Base-by-base conservation (phyloP, 1,139 yeast genomes). In the Scheffersomyces parashehatae region DNA sequence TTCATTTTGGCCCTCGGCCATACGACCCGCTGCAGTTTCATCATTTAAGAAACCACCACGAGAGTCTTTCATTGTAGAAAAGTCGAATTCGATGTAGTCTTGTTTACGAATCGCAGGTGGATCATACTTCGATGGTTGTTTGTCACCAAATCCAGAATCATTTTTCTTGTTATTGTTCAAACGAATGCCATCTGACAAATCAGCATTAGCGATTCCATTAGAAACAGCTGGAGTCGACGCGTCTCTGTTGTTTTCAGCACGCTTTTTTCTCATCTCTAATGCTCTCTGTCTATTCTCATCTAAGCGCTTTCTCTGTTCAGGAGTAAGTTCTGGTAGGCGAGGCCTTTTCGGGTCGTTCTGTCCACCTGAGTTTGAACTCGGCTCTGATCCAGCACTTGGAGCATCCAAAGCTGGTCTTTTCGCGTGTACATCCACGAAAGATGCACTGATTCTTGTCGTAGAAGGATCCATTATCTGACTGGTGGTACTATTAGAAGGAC, bases 71-170 rank as follows among this genome's bases (percentile, higher is more conserved):
- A 95, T 87, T 15, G 91, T 87, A 3, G 97, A 80, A 53, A 95
- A 81, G 64, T 95, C 96, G 65, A 83, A 95, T 52, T 95, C 99
- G 41, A 95, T 91, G 63, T 90, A 95, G 59, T 89, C 89, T 36
- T 75, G 69, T 38, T 76, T 79, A 46, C 75, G 70, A 29, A 85
- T 70, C 1, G 78, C 65, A 1, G 82, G 82, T 45, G 61, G 62
- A 33, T 59, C 57, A 37, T 54, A 60, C 41, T 52, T 56, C 14
- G 56, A 40, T 4, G 51, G 44, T 15, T 52, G 33, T 7, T 28
- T 39, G n/a, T 49, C 11, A n/a, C 35, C 35, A 31, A 31, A 31
- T 10, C 20, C 35, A 31, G 35, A 31, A 8, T 31, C 35, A 11
- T 31, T 15, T 52, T 37, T 60, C 54, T 33, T 55, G 42, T 42